Evolutionary conservation across 1,284 basidiomycete species (phyloP).

Genomic region (Kalmanozyma brasiliensis): DNA sequence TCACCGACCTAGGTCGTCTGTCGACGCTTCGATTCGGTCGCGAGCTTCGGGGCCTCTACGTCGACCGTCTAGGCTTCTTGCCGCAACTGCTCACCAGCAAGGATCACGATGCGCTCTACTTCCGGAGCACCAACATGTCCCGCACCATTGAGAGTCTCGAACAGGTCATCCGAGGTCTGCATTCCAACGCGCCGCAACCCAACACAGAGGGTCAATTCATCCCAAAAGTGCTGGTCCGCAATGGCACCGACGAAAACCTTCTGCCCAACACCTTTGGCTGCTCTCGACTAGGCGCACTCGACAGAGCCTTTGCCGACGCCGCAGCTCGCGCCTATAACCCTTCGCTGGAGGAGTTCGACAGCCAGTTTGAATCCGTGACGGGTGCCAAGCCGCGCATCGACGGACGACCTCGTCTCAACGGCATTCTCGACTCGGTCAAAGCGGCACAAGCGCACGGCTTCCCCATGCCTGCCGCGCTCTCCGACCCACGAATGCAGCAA

Average conservation of each 20-base stretch:
- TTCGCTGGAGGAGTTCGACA: slow-evolving; percentile 75
- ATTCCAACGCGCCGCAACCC: slow-evolving; percentile 26
- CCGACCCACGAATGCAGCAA: slow-evolving; percentile 25
- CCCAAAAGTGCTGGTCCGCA: slow-evolving; percentile 51
- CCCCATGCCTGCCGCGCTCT: slow-evolving; percentile 47
- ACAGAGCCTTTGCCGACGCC: slow-evolving; percentile 49
- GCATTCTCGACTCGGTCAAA: slow-evolving; percentile 78
- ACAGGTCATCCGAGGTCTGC: slow-evolving; percentile 75
- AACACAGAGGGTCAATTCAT: slow-evolving; percentile 34
- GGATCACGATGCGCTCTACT: slow-evolving; percentile 53
- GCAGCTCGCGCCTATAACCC: slow-evolving; percentile 75
- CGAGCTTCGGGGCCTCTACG: slow-evolving; percentile 76
- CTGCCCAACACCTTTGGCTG: slow-evolving; percentile 77
- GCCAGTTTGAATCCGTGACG: slow-evolving; percentile 76
- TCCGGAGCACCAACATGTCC: slow-evolving; percentile 77
- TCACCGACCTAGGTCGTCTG: slow-evolving; percentile 80
- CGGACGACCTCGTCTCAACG: slow-evolving; percentile 79
- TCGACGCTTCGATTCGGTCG: slow-evolving; percentile 77
- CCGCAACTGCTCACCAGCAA: slow-evolving; percentile 40
- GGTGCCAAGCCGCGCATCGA: slow-evolving; percentile 79
- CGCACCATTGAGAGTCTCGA: slow-evolving; percentile 82
- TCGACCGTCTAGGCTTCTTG: slow-evolving; percentile 74
- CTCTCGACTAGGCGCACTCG: slow-evolving; percentile 71
- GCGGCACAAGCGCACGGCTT: slow-evolving; percentile 77
- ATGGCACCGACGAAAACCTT: slow-evolving; percentile 77